Percentiles rank a stretch among this genome's conserved stretches.
These are phyloP conservation scores for Leptographium procerum DNA, from an alignment of 2,329 filamentous ascomycete species.

Conservation along the genomic window DNA sequence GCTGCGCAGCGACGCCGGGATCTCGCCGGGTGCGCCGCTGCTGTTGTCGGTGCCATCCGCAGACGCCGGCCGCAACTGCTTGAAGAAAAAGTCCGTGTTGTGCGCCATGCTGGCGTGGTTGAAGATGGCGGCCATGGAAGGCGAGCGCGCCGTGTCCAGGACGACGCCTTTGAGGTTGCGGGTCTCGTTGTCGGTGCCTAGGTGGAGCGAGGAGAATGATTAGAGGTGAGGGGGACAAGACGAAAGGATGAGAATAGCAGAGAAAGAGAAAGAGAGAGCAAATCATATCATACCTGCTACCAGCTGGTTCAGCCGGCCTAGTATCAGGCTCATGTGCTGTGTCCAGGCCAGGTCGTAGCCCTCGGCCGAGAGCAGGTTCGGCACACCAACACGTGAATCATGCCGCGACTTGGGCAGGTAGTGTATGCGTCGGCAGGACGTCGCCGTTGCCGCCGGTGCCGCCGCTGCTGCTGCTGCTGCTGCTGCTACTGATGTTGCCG, in stretches of 20 bases:
- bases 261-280: not conserved
- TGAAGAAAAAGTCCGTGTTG: constrained; percentile 83
- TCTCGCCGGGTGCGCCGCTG: constrained; percentile 18
- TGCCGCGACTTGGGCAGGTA: constrained; percentile 23
- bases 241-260: not conserved
- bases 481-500: constrained; percentile 13
- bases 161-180: constrained; percentile 54
- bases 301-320: constrained; percentile 65
- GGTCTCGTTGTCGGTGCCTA: constrained; percentile 51
- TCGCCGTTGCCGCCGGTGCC: constrained; percentile 13
- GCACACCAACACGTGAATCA: constrained; percentile 26
- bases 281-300: constrained; percentile 53
- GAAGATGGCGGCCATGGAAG: constrained; percentile 68
- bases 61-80: constrained; percentile 29
- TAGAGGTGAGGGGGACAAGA: not conserved
- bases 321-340: constrained; percentile 64
- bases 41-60: not conserved
- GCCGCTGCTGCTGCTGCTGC: not conserved
- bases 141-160: constrained; percentile 67
- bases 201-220: not conserved
- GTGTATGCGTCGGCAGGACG: constrained; percentile 25
- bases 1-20: constrained; percentile 43
- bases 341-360: constrained; percentile 71
- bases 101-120: constrained; percentile 94
- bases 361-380: constrained; percentile 50